Evolutionary conservation across 768 basidiomycete genomes (phyloP), one percentile per base, ranked within the genome.

Genomic region (Psilocybe cyanescens): DNA sequence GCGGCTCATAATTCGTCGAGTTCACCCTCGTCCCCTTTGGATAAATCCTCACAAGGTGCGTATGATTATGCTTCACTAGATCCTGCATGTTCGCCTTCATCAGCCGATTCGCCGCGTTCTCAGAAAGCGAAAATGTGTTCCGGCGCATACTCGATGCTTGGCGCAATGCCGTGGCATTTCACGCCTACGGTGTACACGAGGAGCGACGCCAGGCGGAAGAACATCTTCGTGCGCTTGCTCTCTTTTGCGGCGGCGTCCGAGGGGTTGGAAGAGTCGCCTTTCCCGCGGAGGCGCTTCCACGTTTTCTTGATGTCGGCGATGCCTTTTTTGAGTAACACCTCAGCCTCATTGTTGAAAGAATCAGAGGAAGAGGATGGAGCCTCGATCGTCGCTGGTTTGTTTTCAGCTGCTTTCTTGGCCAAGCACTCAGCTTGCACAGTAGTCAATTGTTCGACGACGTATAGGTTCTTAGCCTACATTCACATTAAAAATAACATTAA

Each of bases 151-250:
- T 81, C 79, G 65, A 92, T 88, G 63, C 94, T 89, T 73, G 91
- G 88, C 75, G 92, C 92, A 74, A 99, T 83, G 0, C 96, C 95
- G 48, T 88, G 90, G 67, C 92, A 97, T 74, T 97, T 97, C 62
- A 98, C 94, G 4, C 97, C 97, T 56, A 97, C 87, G 4, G 97
- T 98, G 74, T 99, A 98, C 29, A 98, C 90, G 19, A 98, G 83
- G 9, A 98, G 81, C 1, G 84, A 78, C 1, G 86, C 85, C 1
- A 99, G 83, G 2, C 83, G 81, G 28, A 83, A 71, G 0, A 95
- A 95, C 87, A 94, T 95, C 24, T 76, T 75, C 68, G 88, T 90
- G 8, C 57, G 76, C 67, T 72, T 76, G 6, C 61, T 58, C 9
- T 68, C 62, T 8, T 44, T 44, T 12, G 48, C 24, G 24, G 24